A percentile compares a stretch with the other conserved stretches of the same genome.
phyloP scores from a whole-genome alignment of 306 rosid genomes.

The Morella rubra region DNA sequence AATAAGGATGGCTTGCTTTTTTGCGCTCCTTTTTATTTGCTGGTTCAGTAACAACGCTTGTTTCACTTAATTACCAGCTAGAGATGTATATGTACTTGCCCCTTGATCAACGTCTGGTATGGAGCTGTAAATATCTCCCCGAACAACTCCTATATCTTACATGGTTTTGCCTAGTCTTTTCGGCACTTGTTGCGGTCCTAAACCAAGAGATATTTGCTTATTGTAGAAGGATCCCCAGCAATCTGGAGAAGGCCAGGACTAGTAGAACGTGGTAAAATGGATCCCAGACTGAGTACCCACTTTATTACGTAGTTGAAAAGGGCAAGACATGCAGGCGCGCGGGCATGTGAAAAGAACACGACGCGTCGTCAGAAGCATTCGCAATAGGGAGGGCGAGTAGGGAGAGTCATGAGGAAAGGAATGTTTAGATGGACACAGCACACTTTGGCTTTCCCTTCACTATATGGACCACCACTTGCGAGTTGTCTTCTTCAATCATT shows the following conservation, averaged over 20 bases:
- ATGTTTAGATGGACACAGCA: constrained; percentile 41
- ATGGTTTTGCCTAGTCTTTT: not conserved
- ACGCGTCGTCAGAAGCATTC: constrained; percentile 49
- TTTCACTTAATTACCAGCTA: too few species aligned
- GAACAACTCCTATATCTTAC: too few species aligned
- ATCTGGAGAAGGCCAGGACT: not conserved
- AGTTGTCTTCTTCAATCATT: constrained; percentile 60
- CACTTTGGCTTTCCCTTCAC: not conserved
- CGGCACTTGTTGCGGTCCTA: not conserved
- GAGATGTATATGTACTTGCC: too few species aligned
- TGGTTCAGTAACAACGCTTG: too few species aligned
- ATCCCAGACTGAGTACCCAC: constrained; percentile 28
- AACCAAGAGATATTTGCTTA: not conserved
- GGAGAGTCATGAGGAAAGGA: constrained; percentile 18
- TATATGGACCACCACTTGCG: constrained; percentile 59
- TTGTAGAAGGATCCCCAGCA: constrained; percentile 7
- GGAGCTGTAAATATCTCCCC: too few species aligned
- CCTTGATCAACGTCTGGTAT: too few species aligned
- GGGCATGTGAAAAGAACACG: constrained; percentile 48
- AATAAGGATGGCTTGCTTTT: too few species aligned
- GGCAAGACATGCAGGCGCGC: constrained; percentile 81
- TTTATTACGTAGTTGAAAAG: constrained; percentile 62
- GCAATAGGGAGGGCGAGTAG: not conserved
- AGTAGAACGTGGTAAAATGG: constrained; percentile 6
- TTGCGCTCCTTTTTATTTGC: too few species aligned